Conservation (phyloP, 768 basidiomycete species). For the Kwoniella sp. region DNA sequence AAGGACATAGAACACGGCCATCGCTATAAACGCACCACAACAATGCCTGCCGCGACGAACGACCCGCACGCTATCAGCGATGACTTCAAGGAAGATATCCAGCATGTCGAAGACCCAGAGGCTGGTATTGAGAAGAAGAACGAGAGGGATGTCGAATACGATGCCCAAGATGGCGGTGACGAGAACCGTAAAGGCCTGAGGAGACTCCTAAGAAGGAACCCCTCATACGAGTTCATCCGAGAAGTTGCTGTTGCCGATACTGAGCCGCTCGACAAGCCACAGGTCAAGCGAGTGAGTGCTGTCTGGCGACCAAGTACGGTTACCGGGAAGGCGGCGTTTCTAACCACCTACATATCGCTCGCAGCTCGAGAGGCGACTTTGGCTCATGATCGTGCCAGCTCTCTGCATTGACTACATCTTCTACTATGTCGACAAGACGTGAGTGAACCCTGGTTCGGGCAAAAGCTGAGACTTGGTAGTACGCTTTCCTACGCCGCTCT, state of each 20-base stretch:
- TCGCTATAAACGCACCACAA: neutral
- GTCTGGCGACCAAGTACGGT: neutral
- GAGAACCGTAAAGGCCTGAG: neutral
- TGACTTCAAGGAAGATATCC: slow-evolving; percentile 12
- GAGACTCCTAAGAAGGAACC: slow-evolving; percentile 7
- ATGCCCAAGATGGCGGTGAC: slow-evolving; percentile 4
- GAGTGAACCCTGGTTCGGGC: neutral
- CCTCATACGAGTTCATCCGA: slow-evolving; percentile 15
- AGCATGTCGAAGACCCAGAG: slow-evolving; percentile 13
- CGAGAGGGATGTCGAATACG: slow-evolving; percentile 5
- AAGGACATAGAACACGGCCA: neutral
- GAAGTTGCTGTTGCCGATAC: slow-evolving; percentile 11
- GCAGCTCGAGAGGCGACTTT: slow-evolving; percentile 16
- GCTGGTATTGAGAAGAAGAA: neutral
- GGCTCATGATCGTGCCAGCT: slow-evolving; percentile 17
- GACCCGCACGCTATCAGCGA: neutral
- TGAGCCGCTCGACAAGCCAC: slow-evolving; percentile 4
- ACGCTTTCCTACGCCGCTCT: slow-evolving; percentile 32
- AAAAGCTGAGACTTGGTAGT: slow-evolving; percentile 3
- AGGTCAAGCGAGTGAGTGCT: slow-evolving; percentile 11
- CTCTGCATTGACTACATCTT: slow-evolving; percentile 18
- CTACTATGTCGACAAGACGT: slow-evolving; percentile 15
- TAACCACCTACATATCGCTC: neutral
- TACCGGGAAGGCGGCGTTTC: no score
- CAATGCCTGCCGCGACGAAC: neutral